Evolutionary conservation across 2,329 filamentous ascomycete genomes (phyloP), one percentile per base, ranked within the genome.

Genomic region (Colletotrichum tanaceti): DNA sequence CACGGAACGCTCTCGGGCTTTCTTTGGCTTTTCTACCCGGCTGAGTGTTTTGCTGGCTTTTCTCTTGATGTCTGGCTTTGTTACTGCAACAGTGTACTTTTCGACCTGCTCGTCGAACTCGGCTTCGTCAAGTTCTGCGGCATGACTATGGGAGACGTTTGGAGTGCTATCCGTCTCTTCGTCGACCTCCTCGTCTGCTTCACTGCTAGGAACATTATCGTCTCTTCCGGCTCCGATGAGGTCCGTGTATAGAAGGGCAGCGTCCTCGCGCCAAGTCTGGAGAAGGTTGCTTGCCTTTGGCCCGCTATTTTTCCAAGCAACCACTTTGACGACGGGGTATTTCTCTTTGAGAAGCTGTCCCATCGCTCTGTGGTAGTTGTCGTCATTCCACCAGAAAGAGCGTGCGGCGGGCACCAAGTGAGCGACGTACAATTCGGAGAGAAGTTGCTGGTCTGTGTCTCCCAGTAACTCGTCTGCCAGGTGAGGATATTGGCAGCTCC

Each of bases 321-420:
- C 14, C 7, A 16, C 35, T n/a, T 50, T 5, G 13, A 66, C 13
- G 14, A n/a, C 18, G 1, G 66, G 66, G 14, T 69, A 61, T 18
- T 20, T 46, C 18, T 55, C 11, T 7, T 16, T 1, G 1, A 65
- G 50, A 4, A 69, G 55, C 24, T 22, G 10, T 14, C 7, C 57
- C 1, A 20, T 52, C 16, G 62, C 57, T n/a, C 35, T 28, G 3
- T 9, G 5, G 9, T 38, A 50, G 28, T 68, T 65, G n/a, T 61
- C 44, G 24, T 18, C 49, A 9, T 61, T 55, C 62, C 66, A 69
- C 66, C 62, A 69, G 3, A 69, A 20, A 5, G 62, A 66, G 7
- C 6, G 43, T 13, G 55, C 62, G 2, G 49, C 20, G 20, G 66
- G 66, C 50, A 61, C 61, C 16, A 69, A n/a, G 22, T 69, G 57